Conservation (phyloP, 2,329 filamentous ascomycete species). For the Thelonectria discophora region DNA sequence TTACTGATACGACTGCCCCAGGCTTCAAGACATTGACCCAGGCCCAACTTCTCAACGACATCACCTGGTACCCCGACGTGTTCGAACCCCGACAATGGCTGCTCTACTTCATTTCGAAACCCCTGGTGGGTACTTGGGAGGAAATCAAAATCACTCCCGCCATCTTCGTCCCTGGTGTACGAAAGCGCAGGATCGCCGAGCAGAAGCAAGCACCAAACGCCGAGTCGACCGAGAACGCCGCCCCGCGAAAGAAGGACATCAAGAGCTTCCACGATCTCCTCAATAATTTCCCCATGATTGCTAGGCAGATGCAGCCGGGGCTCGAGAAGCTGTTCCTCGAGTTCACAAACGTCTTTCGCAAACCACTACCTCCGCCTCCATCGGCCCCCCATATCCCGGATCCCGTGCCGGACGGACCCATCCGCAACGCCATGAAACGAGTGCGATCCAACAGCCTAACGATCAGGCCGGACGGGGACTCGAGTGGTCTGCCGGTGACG, state of each 20-base stretch:
- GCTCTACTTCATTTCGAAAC: slow-evolving; percentile 93
- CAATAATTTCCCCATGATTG: slow-evolving; percentile 93
- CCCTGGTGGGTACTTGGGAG: slow-evolving; percentile 85
- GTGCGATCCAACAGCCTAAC: slow-evolving; percentile 62
- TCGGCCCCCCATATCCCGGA: slow-evolving; percentile 68
- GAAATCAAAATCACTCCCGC: slow-evolving; percentile 77
- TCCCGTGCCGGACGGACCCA: slow-evolving; percentile 65
- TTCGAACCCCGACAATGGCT: slow-evolving; percentile 93
- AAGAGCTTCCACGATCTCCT: slow-evolving; percentile 90
- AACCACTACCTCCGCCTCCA: slow-evolving; percentile 80
- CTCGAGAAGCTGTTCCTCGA: slow-evolving; percentile 90
- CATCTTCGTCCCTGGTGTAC: slow-evolving; percentile 58
- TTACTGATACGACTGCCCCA: slow-evolving; percentile 50
- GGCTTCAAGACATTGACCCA: slow-evolving; percentile 93
- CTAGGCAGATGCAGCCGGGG: slow-evolving; percentile 92
- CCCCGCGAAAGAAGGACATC: slow-evolving; percentile 82
- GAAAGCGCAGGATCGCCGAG: slow-evolving; percentile 50
- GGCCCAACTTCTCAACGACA: slow-evolving; percentile 84
- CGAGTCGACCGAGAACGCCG: slow-evolving; percentile 53
- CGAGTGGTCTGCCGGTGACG: slow-evolving; percentile 56
- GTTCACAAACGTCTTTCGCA: slow-evolving; percentile 86
- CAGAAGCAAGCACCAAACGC: slow-evolving; percentile 48
- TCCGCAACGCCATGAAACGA: slow-evolving; percentile 63
- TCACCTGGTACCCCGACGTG: slow-evolving; percentile 88
- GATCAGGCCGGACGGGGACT: slow-evolving; percentile 43